phyloP scores from a whole-genome alignment of 129 eudicot species.

The Logfia minima region DNA sequence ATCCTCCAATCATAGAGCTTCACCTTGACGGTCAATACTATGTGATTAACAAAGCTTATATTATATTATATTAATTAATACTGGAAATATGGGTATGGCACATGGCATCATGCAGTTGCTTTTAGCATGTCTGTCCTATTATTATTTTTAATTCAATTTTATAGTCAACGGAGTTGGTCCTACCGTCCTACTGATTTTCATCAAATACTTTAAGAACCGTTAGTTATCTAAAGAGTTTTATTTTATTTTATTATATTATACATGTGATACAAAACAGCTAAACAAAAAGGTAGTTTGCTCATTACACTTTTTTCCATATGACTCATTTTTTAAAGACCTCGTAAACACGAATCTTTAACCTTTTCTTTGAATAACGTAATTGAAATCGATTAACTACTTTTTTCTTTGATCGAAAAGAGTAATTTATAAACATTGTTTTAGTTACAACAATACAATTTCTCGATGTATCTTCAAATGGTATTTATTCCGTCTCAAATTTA shows the following conservation, averaged over 20 bases:
- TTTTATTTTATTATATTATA: background rate
- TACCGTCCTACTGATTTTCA: background rate
- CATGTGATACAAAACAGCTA: background rate
- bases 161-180: background rate
- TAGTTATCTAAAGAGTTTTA: background rate
- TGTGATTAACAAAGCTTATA: background rate
- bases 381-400: too few species aligned
- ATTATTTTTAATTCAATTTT: slow-evolving; percentile 2
- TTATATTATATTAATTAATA: slow-evolving; percentile 8
- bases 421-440: too few species aligned
- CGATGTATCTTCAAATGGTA: too few species aligned
- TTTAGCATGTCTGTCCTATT: slow-evolving; percentile 36
- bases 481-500: too few species aligned
- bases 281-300: background rate
- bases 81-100: slow-evolving; percentile 29
- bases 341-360: too few species aligned
- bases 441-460: too few species aligned
- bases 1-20: background rate
- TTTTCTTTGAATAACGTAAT: too few species aligned
- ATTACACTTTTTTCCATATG: too few species aligned
- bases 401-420: too few species aligned
- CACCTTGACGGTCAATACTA: background rate
- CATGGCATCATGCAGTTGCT: slow-evolving; percentile 48
- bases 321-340: background rate
- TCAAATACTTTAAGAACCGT: background rate